Evolutionary conservation across 2,329 filamentous ascomycete genomes (phyloP), one percentile per base, ranked within the genome.

Genomic region (Diaporthe ampelina): DNA sequence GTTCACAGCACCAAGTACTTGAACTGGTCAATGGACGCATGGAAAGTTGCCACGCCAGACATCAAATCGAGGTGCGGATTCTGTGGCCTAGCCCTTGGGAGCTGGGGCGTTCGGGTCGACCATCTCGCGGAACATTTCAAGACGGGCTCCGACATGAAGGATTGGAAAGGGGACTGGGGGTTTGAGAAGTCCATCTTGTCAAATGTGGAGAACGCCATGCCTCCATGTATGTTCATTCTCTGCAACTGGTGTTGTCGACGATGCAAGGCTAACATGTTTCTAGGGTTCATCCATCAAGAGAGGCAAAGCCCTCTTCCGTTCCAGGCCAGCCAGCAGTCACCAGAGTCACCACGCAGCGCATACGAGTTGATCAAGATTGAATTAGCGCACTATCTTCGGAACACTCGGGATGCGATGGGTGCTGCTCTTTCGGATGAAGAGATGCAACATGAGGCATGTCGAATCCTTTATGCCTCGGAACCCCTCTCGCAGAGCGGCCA

Each of bases 131-230:
- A 92, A 76, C 91, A 92, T 81, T 93, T 92, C 85, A 92, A 91
- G 82, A 88, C 86, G 35, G 90, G 91, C 83, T 89, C 88, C 76
- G 90, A 88, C 78, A 93, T 93, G 91, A 89, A 88, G 76, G 89
- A 92, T 81, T 93, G 91, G 91, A 91, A 91, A 85, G 91, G 91
- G 84, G 91, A 91, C 82, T 92, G 91, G 90, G 91, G 91, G 85
- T 92, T 93, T 76, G 91, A 92, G 72, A 83, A 84, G 37, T 87
- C 89, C 48, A 87, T 92, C 56, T 84, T 91, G 77, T 86, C 90
- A 76, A 88, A 92, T 85, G 88, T 92, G 78, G 91, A 92, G 81
- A 92, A 92, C 79, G 90, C 90, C 61, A 91, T 93, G 74, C 91
- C 91, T 71, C 90, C 91, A 67, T 92, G 89, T 91, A 87, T 85